These are phyloP conservation scores for Sporodiniella umbellata DNA, from an alignment of 371 early-diverging fungal species.

Conservation along the genomic window DNA sequence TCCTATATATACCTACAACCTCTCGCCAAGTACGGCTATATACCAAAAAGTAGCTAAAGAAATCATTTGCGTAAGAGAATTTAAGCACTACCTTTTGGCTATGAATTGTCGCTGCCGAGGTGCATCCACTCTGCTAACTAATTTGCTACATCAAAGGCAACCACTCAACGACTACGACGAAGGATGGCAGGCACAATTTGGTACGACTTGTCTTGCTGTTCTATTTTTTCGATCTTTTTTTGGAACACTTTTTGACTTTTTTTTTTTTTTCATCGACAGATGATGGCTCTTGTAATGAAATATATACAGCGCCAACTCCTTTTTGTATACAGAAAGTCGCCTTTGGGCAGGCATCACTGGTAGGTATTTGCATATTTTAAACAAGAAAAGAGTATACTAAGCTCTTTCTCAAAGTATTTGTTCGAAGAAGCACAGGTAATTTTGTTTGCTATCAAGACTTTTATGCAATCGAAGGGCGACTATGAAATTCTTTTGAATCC, in stretches of 20 bases:
- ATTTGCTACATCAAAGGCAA: conserved; percentile 59
- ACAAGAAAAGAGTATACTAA: not conserved
- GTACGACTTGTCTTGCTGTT: conserved; percentile 27
- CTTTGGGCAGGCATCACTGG: conserved; percentile 56
- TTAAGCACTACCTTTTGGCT: conserved; percentile 65
- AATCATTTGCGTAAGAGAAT: conserved; percentile 62
- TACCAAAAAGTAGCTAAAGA: conserved; percentile 62
- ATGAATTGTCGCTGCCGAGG: conserved; percentile 65
- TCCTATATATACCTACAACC: conserved; percentile 63
- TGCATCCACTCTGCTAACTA: conserved; percentile 60
- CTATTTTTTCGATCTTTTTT: too few relatives aligned
- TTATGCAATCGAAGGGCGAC: conserved; percentile 5
- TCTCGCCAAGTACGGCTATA: conserved; percentile 60
- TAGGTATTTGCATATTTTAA: conserved; percentile 10
- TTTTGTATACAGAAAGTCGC: conserved; percentile 50
- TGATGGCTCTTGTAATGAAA: conserved; percentile 67
- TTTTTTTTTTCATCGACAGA: too few relatives aligned
- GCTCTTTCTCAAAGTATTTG: conserved; percentile 27
- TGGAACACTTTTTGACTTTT: too few relatives aligned
- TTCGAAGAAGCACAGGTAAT: conserved; percentile 68
- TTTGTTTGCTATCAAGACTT: conserved; percentile 55
- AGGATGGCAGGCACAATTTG: conserved; percentile 72
- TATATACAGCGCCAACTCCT: conserved; percentile 50
- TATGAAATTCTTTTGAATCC: conserved; percentile 60
- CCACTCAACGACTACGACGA: conserved; percentile 53